A percentile compares a stretch with the other conserved stretches of the same genome.
phyloP scores from a whole-genome alignment of 2,329 filamentous ascomycete genomes.

The Hymenoscyphus occultus region DNA sequence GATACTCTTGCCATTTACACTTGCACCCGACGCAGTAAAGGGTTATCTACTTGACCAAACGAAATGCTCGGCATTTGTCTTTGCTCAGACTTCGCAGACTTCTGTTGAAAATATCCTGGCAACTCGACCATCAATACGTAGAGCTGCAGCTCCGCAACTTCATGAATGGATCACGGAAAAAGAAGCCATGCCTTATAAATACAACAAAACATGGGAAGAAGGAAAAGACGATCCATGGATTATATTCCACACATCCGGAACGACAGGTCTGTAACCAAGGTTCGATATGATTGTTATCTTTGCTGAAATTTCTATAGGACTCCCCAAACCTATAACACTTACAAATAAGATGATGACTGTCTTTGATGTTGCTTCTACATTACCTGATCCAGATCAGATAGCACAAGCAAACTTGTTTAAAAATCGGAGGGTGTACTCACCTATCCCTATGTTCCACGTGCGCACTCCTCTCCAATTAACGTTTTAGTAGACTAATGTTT shows the following conservation, averaged over 20 bases:
- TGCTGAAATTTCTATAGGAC: not conserved
- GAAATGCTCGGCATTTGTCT: not conserved
- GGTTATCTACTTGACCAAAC: not conserved
- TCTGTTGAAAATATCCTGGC: not conserved
- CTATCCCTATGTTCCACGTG: no score
- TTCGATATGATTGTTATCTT: not conserved
- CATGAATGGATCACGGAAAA: not conserved
- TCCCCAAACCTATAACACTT: slow-evolving; percentile 2
- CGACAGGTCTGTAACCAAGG: slow-evolving; percentile 17
- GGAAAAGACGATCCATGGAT: slow-evolving; percentile 10
- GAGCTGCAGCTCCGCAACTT: not conserved
- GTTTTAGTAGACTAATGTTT: no score
- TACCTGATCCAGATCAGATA: slow-evolving; percentile 6
- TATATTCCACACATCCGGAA: slow-evolving; percentile 23
- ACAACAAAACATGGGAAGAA: slow-evolving; percentile 12
- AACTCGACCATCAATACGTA: not conserved
- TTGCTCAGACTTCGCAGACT: not conserved
- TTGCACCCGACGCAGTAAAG: not conserved
- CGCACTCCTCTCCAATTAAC: no score
- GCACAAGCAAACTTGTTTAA: not conserved
- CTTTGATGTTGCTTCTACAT: slow-evolving; percentile 1
- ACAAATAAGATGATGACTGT: slow-evolving; percentile 6
- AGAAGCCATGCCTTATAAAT: slow-evolving; percentile 6
- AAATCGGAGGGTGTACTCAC: no score
- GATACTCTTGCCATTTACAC: not conserved